A percentile compares a stretch with the other conserved stretches of the same genome.
These are phyloP conservation scores for Gaeumannomyces tritici DNA, from an alignment of 2,329 filamentous ascomycete species.

Conservation along the genomic window DNA sequence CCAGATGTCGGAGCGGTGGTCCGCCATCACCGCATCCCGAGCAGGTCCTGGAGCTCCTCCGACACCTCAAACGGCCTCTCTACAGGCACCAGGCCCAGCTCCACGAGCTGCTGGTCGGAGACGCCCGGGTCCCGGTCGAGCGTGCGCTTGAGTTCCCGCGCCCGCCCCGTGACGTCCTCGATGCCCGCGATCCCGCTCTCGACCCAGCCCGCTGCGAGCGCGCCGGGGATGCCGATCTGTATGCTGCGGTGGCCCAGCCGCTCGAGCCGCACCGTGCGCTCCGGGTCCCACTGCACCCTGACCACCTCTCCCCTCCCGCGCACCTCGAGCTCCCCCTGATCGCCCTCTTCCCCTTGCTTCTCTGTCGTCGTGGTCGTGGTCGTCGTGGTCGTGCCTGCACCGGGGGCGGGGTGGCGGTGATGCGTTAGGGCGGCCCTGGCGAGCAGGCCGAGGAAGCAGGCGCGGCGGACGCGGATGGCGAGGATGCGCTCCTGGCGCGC, in stretches of 20 bases:
- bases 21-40: conserved; percentile 55
- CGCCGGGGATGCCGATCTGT: conserved; percentile 48
- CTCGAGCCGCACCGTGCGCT: conserved; percentile 35
- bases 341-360: neutral
- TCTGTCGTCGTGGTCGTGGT: no score
- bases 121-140: conserved; percentile 29
- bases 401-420: neutral
- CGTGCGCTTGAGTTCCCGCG: conserved; percentile 34
- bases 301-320: conserved; percentile 24
- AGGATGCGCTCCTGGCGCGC: conserved; percentile 43
- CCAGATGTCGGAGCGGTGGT: conserved; percentile 29
- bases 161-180: conserved; percentile 47
- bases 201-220: conserved; percentile 34
- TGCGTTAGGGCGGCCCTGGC: conserved; percentile 23
- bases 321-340: no score
- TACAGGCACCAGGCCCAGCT: conserved; percentile 28
- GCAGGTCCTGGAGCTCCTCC: conserved; percentile 20
- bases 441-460: conserved; percentile 38
- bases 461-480: conserved; percentile 43
- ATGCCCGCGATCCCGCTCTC: conserved; percentile 43
- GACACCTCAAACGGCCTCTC: conserved; percentile 33
- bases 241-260: conserved; percentile 43
- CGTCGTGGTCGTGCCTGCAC: neutral
- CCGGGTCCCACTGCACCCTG: conserved; percentile 57
- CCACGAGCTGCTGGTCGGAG: conserved; percentile 23